These are phyloP conservation scores for Podospora pseudopauciseta DNA, from an alignment of 495 filamentous ascomycete genomes.

Conservation along the genomic window DNA sequence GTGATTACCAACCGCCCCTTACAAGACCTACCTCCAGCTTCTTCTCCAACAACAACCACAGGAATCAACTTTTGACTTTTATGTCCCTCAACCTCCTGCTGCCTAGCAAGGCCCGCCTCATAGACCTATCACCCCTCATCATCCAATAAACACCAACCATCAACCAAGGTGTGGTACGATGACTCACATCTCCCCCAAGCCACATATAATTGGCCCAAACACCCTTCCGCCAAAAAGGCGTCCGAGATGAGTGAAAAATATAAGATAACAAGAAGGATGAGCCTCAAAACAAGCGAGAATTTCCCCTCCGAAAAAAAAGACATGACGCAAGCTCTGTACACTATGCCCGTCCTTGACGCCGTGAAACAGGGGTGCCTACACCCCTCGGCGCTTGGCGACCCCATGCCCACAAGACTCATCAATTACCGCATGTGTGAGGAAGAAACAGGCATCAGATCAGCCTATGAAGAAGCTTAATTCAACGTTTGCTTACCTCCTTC, in stretches of 20 bases:
- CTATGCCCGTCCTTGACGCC: neutral
- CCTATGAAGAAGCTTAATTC: conserved; percentile 9
- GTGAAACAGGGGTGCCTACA: neutral
- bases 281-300: neutral
- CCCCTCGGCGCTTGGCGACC: neutral
- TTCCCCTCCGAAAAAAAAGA: neutral
- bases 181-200: neutral
- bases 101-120: neutral
- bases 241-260: neutral
- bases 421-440: neutral
- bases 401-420: neutral
- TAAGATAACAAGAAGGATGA: neutral
- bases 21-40: neutral
- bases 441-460: neutral
- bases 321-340: conserved; percentile 2
- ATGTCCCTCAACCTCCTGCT: neutral
- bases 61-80: too few relatives aligned
- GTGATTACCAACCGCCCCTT: neutral
- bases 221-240: neutral
- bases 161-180: neutral
- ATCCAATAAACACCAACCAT: neutral
- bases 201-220: neutral
- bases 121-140: neutral
- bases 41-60: neutral
- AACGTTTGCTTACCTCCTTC: neutral